Evolutionary conservation across 176 grass and related monocot species (phyloP).

Genomic region (Neostapfia colusana): DNA sequence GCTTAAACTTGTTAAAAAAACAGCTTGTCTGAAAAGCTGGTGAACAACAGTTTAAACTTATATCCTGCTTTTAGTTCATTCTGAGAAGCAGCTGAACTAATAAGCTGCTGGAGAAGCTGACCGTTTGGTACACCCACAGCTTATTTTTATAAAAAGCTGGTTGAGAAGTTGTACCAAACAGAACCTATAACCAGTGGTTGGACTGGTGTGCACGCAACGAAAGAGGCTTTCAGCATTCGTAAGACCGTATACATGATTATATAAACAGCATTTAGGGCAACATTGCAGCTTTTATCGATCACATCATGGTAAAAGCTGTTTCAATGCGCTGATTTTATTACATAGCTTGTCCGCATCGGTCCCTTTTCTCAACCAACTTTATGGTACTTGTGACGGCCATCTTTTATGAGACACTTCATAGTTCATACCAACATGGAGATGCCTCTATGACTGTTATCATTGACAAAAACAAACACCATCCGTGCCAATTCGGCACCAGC

Average conservation of each 20-base stretch:
- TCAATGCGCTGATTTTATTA: constrained; percentile 26
- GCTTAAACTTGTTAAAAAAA: too few species aligned
- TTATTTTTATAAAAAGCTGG: too few species aligned
- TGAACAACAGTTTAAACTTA: too few species aligned
- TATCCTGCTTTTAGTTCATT: too few species aligned
- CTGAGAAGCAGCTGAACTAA: too few species aligned
- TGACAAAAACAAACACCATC: constrained; percentile 40
- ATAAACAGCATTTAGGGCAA: constrained; percentile 2
- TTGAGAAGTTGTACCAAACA: too few species aligned
- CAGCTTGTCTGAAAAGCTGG: too few species aligned
- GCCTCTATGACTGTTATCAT: constrained; percentile 9
- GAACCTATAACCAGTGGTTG: neutral
- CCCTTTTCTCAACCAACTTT: neutral
- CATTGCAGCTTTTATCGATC: neutral
- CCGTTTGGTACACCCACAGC: too few species aligned
- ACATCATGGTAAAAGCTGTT: constrained; percentile 26
- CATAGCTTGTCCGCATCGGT: neutral
- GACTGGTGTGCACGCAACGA: neutral
- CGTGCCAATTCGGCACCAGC: neutral
- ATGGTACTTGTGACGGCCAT: neutral
- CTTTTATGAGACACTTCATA: neutral
- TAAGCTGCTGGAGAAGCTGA: too few species aligned
- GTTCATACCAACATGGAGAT: neutral
- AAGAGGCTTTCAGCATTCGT: constrained; percentile 21
- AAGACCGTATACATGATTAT: neutral